Percentiles rank a stretch among this genome's conserved stretches.
Evolutionary conservation across 352 stramenopile species (phyloP).

Genomic region (Blastocystis sp.): DNA sequence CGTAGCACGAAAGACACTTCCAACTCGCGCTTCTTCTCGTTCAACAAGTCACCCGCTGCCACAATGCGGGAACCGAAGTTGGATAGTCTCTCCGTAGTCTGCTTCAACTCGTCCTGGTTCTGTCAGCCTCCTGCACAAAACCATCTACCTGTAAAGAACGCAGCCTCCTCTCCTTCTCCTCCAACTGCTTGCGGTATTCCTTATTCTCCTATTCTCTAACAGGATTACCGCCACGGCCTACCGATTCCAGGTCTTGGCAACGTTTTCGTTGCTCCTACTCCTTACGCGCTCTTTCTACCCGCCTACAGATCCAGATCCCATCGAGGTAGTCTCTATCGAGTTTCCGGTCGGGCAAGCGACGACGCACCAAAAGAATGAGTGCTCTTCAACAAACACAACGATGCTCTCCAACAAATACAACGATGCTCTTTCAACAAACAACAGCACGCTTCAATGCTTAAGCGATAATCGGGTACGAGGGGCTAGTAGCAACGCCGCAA

Average conservation of each 20-base stretch:
- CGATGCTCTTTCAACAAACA: background rate
- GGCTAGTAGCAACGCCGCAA: slow-evolving; percentile 89
- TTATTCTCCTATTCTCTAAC: slow-evolving; percentile 41
- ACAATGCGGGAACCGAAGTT: slow-evolving; percentile 35
- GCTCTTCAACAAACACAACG: slow-evolving; percentile 10
- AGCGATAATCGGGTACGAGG: slow-evolving; percentile 83
- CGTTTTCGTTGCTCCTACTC: slow-evolving; percentile 30
- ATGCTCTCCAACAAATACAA: too few species aligned
- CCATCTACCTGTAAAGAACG: slow-evolving; percentile 1
- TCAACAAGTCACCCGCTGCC: slow-evolving; percentile 42
- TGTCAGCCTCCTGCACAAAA: background rate
- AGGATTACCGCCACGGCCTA: background rate
- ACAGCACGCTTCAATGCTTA: slow-evolving; percentile 47
- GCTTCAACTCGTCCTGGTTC: background rate
- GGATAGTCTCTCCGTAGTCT: background rate
- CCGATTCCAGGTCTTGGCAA: slow-evolving; percentile 22
- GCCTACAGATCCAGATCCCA: background rate
- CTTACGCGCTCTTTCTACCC: background rate
- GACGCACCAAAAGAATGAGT: background rate
- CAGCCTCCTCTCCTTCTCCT: background rate
- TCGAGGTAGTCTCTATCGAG: too few species aligned
- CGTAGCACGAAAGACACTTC: background rate
- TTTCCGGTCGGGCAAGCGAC: too few species aligned
- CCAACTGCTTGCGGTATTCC: background rate
- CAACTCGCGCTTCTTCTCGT: slow-evolving; percentile 53